Evolutionary conservation across 331 rosid genomes (phyloP), one percentile per base, ranked within the genome.

Genomic region (Acacia pycnantha): DNA sequence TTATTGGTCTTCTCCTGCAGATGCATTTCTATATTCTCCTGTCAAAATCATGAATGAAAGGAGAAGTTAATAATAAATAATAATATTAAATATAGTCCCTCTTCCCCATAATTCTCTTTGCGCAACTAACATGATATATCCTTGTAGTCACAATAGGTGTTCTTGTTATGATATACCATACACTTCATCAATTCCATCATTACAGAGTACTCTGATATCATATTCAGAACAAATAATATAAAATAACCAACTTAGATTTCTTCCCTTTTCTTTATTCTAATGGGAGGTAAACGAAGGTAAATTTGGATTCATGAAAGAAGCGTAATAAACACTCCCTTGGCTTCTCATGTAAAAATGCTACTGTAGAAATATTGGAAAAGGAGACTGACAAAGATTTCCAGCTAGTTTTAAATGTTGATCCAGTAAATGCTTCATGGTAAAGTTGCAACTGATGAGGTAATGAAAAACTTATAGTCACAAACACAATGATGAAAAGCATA

Each of bases 1-100:
- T 44, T 56, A 82, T 76, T 88, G 47, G 79, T 77, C 87, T 93
- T 90, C 86, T 91, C 96, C 85, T 90, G 88, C 88, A 92, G 77
- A 82, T 78, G 92, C 3, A 16, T 47, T 82, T 91, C 94, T 54
- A 93, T 59, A 74, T 82, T 82, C 56, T 90, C 99, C 99, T 96
- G 89, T 74, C 71, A 77, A 43, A 65, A 76, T 13, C 50, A 70
- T 2, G 58, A 50, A 51, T 33, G 35, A 78, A 67, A 24, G n/a
- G 31, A 26, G 35, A 81, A 65, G 37, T 6, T 19, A 78, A 61
- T 16, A 67, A 7, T 16, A 41, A 12, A 56, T 22, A 21, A 56
- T 56, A 56, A 56, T 31, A 76, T 61, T 41, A 74, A 21, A 79
- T 61, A 24, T 3, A 26, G 33, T 70, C 80, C 24, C 41, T 33